Conservation (phyloP, 2,329 filamentous ascomycete genomes). For the Bipolaris gigantea region DNA sequence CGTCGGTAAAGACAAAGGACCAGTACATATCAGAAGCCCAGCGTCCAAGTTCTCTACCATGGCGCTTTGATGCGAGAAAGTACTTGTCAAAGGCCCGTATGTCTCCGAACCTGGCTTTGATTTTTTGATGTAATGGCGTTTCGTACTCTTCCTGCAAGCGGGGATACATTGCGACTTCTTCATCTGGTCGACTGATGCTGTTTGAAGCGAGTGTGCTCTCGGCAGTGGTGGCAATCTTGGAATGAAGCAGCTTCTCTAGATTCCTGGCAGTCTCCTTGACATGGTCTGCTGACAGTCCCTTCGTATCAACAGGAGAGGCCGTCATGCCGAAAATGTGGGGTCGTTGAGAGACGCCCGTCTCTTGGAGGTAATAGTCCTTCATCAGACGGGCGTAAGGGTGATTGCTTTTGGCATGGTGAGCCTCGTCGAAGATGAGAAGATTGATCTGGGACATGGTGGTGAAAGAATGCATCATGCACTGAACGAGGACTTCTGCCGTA, state of each 20-base stretch:
- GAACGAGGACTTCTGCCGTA: constrained; percentile 82
- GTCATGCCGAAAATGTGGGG: constrained; percentile 96
- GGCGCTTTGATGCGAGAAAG: constrained; percentile 62
- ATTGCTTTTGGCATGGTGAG: constrained; percentile 92
- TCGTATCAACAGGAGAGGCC: constrained; percentile 87
- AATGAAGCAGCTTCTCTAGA: constrained; percentile 76
- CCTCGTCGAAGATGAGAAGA: constrained; percentile 91
- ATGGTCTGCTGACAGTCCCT: constrained; percentile 56
- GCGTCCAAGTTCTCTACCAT: constrained; percentile 68
- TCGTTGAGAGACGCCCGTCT: constrained; percentile 50
- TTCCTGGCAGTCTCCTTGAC: constrained; percentile 68
- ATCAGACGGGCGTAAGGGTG: constrained; percentile 90
- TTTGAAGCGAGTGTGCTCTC: constrained; percentile 63
- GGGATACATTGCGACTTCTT: constrained; percentile 62
- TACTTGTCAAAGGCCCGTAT: constrained; percentile 57
- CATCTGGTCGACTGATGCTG: constrained; percentile 60
- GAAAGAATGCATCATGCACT: constrained; percentile 77
- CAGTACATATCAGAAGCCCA: constrained; percentile 88
- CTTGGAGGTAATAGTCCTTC: constrained; percentile 74
- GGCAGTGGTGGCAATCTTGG: constrained; percentile 77
- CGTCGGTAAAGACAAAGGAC: constrained; percentile 67
- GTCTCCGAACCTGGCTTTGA: constrained; percentile 59
- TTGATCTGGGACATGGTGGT: constrained; percentile 82
- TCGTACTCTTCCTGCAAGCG: constrained; percentile 56
- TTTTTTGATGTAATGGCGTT: constrained; percentile 64